phyloP scores from a whole-genome alignment of 495 filamentous ascomycete genomes.

The Penicillium steckii region DNA sequence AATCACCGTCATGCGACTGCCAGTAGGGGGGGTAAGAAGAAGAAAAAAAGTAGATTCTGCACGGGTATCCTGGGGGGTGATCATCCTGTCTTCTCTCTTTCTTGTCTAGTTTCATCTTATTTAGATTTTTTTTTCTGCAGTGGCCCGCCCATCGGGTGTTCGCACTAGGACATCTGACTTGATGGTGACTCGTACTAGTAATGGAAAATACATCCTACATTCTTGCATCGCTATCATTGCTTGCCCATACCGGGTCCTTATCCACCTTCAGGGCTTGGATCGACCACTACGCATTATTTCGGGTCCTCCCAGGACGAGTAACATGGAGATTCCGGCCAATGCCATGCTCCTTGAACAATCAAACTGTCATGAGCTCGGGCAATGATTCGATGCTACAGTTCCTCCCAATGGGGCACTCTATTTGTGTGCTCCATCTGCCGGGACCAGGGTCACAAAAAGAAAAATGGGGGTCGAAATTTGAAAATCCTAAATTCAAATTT shows the following conservation, averaged over 20 bases:
- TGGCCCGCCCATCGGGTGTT: constrained; percentile 39
- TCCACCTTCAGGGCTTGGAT: constrained; percentile 13
- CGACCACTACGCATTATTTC: constrained; percentile 27
- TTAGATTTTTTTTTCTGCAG: constrained; percentile 39
- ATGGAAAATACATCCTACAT: constrained; percentile 27
- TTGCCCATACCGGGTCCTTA: constrained; percentile 3
- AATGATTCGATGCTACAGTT: constrained; percentile 32
- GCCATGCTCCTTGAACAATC: constrained; percentile 31
- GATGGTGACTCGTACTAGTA: constrained; percentile 21
- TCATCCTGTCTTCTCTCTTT: constrained; percentile 29
- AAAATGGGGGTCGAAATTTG: constrained; percentile 1
- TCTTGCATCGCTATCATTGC: constrained; percentile 2
- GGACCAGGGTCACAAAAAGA: constrained; percentile 13
- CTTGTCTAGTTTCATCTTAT: constrained; percentile 41
- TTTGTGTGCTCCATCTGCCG: constrained; percentile 5
- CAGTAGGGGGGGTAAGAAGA: constrained; percentile 8
- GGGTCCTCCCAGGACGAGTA: constrained; percentile 30
- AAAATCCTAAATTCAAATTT: neutral
- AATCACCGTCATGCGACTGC: constrained; percentile 37
- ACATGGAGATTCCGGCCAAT: constrained; percentile 35
- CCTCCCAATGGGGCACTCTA: constrained; percentile 15
- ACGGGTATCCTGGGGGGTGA: constrained; percentile 36
- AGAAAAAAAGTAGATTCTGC: constrained; percentile 22
- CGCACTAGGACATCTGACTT: constrained; percentile 40
- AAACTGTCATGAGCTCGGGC: constrained; percentile 23